Evolutionary conservation across 2,329 filamentous ascomycete genomes (phyloP), one percentile per base, ranked within the genome.

Genomic region (Cladosporium phlei): DNA sequence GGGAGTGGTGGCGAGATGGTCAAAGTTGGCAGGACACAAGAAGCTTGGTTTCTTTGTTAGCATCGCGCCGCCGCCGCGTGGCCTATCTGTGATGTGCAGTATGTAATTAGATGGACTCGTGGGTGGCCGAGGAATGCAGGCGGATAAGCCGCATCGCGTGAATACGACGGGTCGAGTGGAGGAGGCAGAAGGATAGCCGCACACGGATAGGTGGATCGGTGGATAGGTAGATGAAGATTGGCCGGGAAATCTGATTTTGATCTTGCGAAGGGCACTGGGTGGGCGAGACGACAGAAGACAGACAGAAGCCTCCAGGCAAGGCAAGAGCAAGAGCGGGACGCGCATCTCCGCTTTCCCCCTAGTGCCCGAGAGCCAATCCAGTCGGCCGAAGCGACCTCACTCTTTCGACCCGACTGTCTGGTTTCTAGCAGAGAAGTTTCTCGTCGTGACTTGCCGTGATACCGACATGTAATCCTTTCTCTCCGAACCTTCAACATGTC

Each of bases 341-440:
- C n/a, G n/a, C n/a, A n/a, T n/a, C n/a, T n/a, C n/a, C n/a, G n/a
- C n/a, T n/a, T n/a, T n/a, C n/a, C n/a, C 42, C 12, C 42, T 45
- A 45, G 42, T 29, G 42, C 32, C 42, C 42, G 42, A 45, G 25
- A n/a, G n/a, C n/a, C n/a, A n/a, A n/a, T n/a, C n/a, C n/a, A n/a
- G n/a, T n/a, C n/a, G n/a, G n/a, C n/a, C n/a, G n/a, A n/a, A n/a
- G n/a, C n/a, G 28, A 45, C 42, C 30, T 45, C 42, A 45, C 42
- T 45, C n/a, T n/a, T n/a, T n/a, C 19, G 42, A 34, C 38, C 38
- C 27, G 21, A 19, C 38, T 12, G 29, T 12, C 38, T 42, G 38
- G n/a, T n/a, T n/a, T n/a, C n/a, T n/a, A n/a, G n/a, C n/a, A n/a
- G n/a, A n/a, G n/a, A n/a, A n/a, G n/a, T n/a, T 11, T 25, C 24